Conservation (phyloP, 441 rosid species). For the Mallotus repandus region DNA sequence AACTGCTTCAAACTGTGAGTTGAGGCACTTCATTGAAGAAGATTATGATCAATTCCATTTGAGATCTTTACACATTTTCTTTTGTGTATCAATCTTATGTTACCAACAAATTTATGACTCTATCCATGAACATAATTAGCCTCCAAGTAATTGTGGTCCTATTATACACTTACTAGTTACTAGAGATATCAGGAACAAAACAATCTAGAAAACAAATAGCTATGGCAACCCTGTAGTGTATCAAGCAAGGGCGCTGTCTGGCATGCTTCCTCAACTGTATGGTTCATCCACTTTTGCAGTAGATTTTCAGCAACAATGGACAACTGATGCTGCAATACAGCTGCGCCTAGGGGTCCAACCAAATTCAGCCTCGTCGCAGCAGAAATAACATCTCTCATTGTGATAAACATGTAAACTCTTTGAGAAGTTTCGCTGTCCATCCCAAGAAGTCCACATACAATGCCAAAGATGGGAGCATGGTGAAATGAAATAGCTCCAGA, state of each 20-base stretch:
- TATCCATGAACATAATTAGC: no score
- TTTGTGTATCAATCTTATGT: no score
- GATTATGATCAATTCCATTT: no score
- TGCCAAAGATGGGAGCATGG: constrained; percentile 81
- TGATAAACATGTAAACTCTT: constrained; percentile 74
- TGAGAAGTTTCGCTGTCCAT: constrained; percentile 61
- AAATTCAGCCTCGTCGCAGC: constrained; percentile 85
- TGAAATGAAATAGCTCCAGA: constrained; percentile 48
- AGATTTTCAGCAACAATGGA: constrained; percentile 52
- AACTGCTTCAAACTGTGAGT: no score
- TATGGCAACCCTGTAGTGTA: constrained; percentile 71
- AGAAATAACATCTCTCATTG: constrained; percentile 69
- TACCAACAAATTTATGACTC: no score
- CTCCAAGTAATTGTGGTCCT: no score
- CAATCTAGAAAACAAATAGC: constrained; percentile 78
- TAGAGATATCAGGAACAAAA: constrained; percentile 58
- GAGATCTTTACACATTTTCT: no score
- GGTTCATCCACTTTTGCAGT: constrained; percentile 57
- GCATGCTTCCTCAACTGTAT: constrained; percentile 67
- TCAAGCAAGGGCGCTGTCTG: constrained; percentile 81
- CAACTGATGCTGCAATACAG: constrained; percentile 74
- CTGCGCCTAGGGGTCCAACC: constrained; percentile 74
- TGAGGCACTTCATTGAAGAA: no score
- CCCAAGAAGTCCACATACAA: constrained; percentile 76
- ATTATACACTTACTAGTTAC: background rate